Base-by-base conservation (phyloP, 2,329 filamentous ascomycete species). In the Botrytis porri region DNA sequence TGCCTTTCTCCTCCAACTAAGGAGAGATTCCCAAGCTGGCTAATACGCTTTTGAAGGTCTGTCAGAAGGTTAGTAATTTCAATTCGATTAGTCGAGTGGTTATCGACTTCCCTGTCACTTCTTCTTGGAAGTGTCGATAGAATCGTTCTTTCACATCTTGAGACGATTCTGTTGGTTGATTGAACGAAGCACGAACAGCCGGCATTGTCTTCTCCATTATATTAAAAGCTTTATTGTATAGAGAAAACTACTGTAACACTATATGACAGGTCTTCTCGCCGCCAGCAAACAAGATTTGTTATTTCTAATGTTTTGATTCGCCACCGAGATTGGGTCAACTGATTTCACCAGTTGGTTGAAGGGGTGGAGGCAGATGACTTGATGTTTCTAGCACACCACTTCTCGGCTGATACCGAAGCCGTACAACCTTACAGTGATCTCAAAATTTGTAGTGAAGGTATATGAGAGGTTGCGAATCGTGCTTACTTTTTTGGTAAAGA, bases 41-140 rank as follows among this genome's bases (percentile, higher is more conserved):
- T 85, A 82, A 98, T 95, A 77, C 93, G 88, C 76, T 93, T 88
- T 81, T 95, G 91, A 22, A 98, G 86, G 69, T 87, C 94, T 96
- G 79, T 61, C 71, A 32, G 51, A 43, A 70, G 22, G 73, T 61
- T 73, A 73, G 63, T 59, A 51, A 12, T 25, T 25, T 18, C 43
- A 25, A 41, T 41, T 32, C 35, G 14, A n/a, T 29, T 41, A 29
- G 54, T 32, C 35, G 7, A 20, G 25, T 16, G 14, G 25, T 16
- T 14, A n/a, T 67, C 85, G 57, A 69, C 85, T 81, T 84, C 94
- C 93, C 87, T 64, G 89, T 88, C 69, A 92, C 88, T 82, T 93
- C 90, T 78, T 90, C 87, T 77, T 93, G 91, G 79, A 97, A 97
- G 80, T 94, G 92, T 77, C 90, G 89, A 81, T 95, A 95, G 84